phyloP scores from a whole-genome alignment of 495 filamentous ascomycete genomes.

The Aspergillus nanangensis region DNA sequence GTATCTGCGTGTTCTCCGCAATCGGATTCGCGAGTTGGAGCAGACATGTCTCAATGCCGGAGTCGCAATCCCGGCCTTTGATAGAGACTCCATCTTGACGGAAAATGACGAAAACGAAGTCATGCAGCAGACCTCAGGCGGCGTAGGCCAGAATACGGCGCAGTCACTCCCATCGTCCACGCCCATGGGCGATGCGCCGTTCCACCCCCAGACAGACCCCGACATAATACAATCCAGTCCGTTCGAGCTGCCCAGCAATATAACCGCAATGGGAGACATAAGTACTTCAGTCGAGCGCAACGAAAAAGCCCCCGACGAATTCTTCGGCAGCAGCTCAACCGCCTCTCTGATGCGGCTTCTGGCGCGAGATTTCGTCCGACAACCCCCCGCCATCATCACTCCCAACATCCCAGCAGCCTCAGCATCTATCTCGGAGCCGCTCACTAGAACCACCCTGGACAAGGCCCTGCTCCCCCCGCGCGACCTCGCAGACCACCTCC shows the following conservation, averaged over 20 bases:
- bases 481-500: slow-evolving; percentile 38
- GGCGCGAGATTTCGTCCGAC: slow-evolving; percentile 16
- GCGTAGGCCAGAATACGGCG: not conserved
- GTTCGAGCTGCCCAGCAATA: slow-evolving; percentile 8
- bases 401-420: slow-evolving; percentile 5
- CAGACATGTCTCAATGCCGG: slow-evolving; percentile 26
- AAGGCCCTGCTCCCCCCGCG: slow-evolving; percentile 37
- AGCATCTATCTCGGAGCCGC: slow-evolving; percentile 1
- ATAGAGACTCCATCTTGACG: not conserved
- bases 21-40: slow-evolving; percentile 35
- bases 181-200: not conserved
- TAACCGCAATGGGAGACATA: slow-evolving; percentile 35
- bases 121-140: slow-evolving; percentile 2
- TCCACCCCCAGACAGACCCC: not conserved
- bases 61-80: slow-evolving; percentile 15
- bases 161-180: not conserved
- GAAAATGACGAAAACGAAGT: not conserved
- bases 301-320: slow-evolving; percentile 25
- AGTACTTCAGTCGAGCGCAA: slow-evolving; percentile 17
- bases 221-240: not conserved
- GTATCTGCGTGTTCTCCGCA: slow-evolving; percentile 32
- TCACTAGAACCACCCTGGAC: slow-evolving; percentile 18
- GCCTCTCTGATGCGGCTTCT: slow-evolving; percentile 38
- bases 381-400: no score
- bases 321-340: slow-evolving; percentile 39